Conservation (phyloP, 1,139 yeast genomes). For the Protomyces inundatus region DNA sequence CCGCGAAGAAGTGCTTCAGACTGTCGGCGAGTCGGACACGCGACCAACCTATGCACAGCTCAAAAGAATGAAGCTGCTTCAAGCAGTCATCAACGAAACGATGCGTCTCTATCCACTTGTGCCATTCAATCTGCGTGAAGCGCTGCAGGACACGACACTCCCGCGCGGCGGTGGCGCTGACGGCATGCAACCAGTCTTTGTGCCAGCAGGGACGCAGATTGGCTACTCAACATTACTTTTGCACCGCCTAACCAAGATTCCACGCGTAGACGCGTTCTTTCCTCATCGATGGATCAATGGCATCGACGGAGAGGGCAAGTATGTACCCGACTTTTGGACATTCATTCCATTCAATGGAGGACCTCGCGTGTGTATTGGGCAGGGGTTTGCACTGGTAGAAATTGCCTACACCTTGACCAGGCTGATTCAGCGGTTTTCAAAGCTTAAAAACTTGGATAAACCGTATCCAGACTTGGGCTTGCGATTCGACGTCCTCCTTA, state of each 20-base stretch:
- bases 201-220: slow-evolving; percentile 48
- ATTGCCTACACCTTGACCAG: slow-evolving; percentile 18
- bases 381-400: slow-evolving; percentile 48
- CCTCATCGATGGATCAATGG: slow-evolving; percentile 49
- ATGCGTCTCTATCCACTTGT: slow-evolving; percentile 55
- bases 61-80: slow-evolving; percentile 9
- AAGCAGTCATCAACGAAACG: slow-evolving; percentile 44
- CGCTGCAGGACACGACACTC: slow-evolving; percentile 47
- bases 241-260: slow-evolving; percentile 44
- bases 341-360: slow-evolving; percentile 49
- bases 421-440: slow-evolving; percentile 4
- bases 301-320: slow-evolving; percentile 30
- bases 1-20: slow-evolving; percentile 40
- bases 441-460: slow-evolving; percentile 8
- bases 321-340: slow-evolving; percentile 25
- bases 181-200: slow-evolving; percentile 44
- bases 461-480: slow-evolving; percentile 5
- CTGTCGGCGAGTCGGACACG: slow-evolving; percentile 4
- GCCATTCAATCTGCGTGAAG: slow-evolving; percentile 49
- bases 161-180: slow-evolving; percentile 54
- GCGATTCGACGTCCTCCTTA: slow-evolving; percentile 11
- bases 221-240: slow-evolving; percentile 46
- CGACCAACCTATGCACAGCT: slow-evolving; percentile 14
- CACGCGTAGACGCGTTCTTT: slow-evolving; percentile 46
- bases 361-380: slow-evolving; percentile 57